These are phyloP conservation scores for Tripidium arundinaceum DNA, from an alignment of 202 grass and related monocot species.

Conservation along the genomic window DNA sequence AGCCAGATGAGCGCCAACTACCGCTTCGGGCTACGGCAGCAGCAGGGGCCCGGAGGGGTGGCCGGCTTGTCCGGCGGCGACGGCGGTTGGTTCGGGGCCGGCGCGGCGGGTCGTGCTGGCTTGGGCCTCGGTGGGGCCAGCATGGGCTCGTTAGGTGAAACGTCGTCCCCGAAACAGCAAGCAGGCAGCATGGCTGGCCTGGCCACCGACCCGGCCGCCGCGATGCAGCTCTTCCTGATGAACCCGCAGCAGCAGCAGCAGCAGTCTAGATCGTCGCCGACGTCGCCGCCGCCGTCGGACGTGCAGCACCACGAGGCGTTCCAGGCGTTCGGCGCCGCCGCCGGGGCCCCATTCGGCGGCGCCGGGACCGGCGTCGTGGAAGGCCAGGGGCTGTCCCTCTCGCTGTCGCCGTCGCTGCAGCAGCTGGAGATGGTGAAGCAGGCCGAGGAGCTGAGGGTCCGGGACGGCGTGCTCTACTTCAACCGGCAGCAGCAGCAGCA, in stretches of 20 bases:
- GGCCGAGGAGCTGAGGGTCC: constrained; percentile 74
- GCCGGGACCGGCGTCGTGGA: constrained; percentile 46
- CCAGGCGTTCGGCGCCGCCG: constrained; percentile 54
- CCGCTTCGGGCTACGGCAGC: constrained; percentile 38
- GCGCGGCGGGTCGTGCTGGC: constrained; percentile 34
- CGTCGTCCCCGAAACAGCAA: constrained; percentile 45
- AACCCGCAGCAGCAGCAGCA: constrained; percentile 65
- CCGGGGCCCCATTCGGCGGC: constrained; percentile 37
- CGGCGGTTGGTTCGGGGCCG: constrained; percentile 55
- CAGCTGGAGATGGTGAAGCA: constrained; percentile 91
- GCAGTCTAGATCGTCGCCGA: constrained; percentile 46
- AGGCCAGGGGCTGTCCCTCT: constrained; percentile 81
- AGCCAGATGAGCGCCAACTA: constrained; percentile 65
- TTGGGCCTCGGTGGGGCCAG: constrained; percentile 42
- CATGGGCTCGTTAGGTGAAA: constrained; percentile 51
- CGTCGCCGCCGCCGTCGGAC: constrained; percentile 50
- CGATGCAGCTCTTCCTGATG: constrained; percentile 97
- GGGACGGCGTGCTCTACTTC: constrained; percentile 84
- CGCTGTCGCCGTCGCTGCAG: constrained; percentile 77
- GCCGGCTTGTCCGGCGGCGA: constrained; percentile 29
- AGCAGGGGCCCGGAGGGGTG: constrained; percentile 28
- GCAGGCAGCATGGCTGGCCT: constrained; percentile 37
- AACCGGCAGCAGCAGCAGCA: constrained; percentile 55
- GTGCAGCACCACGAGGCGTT: constrained; percentile 69
- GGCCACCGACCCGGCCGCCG: constrained; percentile 60